Evolutionary conservation across 148 eudicot genomes (phyloP).

Genomic region (Rhododendron mucronatum): DNA sequence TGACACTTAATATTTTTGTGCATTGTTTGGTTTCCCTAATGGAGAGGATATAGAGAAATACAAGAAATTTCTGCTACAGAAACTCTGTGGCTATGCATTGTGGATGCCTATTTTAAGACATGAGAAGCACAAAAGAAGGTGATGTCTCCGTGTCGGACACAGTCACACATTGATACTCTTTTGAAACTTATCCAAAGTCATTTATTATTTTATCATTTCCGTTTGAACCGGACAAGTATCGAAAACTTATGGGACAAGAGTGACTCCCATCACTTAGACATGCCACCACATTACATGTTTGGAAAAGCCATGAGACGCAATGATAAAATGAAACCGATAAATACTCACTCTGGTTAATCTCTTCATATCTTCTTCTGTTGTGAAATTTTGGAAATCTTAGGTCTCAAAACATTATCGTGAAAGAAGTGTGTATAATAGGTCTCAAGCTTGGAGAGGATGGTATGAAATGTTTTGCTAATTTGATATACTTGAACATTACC

Average conservation of each 20-base stretch:
- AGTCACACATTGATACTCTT: not conserved
- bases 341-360: no score
- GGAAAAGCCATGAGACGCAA: no score
- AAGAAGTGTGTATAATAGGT: not conserved
- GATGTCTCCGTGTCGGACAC: not conserved
- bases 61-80: not conserved
- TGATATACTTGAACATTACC: not conserved
- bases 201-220: not conserved
- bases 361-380: not conserved
- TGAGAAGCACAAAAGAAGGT: not conserved
- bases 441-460: not conserved
- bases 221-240: not conserved
- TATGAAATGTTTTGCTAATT: not conserved
- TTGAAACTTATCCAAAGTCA: not conserved
- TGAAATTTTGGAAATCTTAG: not conserved
- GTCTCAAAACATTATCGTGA: not conserved
- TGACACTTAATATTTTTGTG: not conserved
- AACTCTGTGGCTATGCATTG: not conserved
- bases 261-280: no score
- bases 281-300: no score
- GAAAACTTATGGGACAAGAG: no score
- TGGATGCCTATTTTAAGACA: no score
- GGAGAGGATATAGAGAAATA: not conserved
- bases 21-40: not conserved
- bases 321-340: not conserved